phyloP scores from a whole-genome alignment of 768 basidiomycete species.

The Russula dissimulans region DNA sequence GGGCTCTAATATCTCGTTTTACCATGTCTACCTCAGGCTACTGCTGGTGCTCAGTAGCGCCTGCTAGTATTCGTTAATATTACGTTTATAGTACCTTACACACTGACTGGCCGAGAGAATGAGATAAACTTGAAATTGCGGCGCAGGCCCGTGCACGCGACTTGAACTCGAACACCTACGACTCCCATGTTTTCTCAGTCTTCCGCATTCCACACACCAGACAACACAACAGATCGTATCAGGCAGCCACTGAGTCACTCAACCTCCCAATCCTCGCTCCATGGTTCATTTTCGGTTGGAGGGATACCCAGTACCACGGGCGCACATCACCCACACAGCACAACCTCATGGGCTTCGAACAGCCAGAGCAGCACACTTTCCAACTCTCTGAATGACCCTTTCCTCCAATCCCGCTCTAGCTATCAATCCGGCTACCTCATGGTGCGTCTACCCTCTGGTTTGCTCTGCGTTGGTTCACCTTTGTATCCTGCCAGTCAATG shows the following conservation, averaged over 20 bases:
- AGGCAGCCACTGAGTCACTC: slow-evolving; percentile 4
- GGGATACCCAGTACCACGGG: slow-evolving; percentile 45
- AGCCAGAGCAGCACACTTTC: slow-evolving; percentile 37
- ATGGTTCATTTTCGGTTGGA: slow-evolving; percentile 43
- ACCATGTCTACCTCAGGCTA: not conserved
- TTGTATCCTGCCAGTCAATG: slow-evolving; percentile 37
- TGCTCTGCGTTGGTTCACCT: not conserved
- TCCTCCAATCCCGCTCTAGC: slow-evolving; percentile 64
- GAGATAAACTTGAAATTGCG: not conserved
- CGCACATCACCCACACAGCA: slow-evolving; percentile 38
- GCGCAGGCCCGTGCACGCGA: not conserved
- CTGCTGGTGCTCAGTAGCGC: not conserved
- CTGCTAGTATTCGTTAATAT: not conserved
- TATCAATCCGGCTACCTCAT: slow-evolving; percentile 78
- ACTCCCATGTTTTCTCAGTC: slow-evolving; percentile 12
- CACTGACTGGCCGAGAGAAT: not conserved
- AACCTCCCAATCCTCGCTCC: slow-evolving; percentile 24
- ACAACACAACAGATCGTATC: slow-evolving; percentile 6
- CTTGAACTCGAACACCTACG: not conserved
- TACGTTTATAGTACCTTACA: not conserved
- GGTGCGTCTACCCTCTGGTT: slow-evolving; percentile 34
- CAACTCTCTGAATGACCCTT: slow-evolving; percentile 52
- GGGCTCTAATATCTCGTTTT: slow-evolving; percentile 1
- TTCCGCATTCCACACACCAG: slow-evolving; percentile 8
- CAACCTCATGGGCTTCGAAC: slow-evolving; percentile 45